Evolutionary conservation across 345 rosid genomes (phyloP), one percentile per base, ranked within the genome.

Genomic region (Eucalyptus regnans): DNA sequence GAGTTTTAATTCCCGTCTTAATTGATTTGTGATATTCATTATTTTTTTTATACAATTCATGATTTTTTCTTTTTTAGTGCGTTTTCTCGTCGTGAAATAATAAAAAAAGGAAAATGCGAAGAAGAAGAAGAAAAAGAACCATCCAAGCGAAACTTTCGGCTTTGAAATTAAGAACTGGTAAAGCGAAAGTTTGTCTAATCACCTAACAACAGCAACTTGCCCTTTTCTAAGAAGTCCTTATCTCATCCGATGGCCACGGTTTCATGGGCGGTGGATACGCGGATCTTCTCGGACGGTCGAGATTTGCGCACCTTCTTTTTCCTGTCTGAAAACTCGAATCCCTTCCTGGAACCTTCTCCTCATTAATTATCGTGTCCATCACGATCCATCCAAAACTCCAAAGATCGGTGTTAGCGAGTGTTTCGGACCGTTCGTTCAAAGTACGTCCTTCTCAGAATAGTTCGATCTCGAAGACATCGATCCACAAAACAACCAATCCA

Each of bases 221-320:
- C 46, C 83, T 76, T 76, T 37, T 76, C 83, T 20, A 5, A 18
- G 83, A 41, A 10, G 83, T 76, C 83, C 48, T 37, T 76, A 37
- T 76, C 83, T 76, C 83, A 76, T 76, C 83, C 5, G 83, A 76
- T 0, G 83, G 83, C 27, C 83, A 37, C 83, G 48, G 83, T 76
- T 20, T 37, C 13, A 41, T 23, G 86, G 89, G 41, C 89, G 89
- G 89, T 81, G 50, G 89, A 88, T 88, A 88, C 71, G 89, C 89
- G 89, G 89, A 88, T 88, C 89, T 51, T 23, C 68, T 17, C 50
- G 86, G 89, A 88, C 89, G 89, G 89, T 76, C 33, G 68, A 88
- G 89, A 88, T 88, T 23, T 1, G 8, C 52, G 18, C 44, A 37
- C 49, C 25, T 13, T 7, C 18, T 41, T 68, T 68, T 31, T 44